Evolutionary conservation across 202 grass and related monocot species (phyloP), one percentile per base, ranked within the genome.

Genomic region (Digitaria exilis): DNA sequence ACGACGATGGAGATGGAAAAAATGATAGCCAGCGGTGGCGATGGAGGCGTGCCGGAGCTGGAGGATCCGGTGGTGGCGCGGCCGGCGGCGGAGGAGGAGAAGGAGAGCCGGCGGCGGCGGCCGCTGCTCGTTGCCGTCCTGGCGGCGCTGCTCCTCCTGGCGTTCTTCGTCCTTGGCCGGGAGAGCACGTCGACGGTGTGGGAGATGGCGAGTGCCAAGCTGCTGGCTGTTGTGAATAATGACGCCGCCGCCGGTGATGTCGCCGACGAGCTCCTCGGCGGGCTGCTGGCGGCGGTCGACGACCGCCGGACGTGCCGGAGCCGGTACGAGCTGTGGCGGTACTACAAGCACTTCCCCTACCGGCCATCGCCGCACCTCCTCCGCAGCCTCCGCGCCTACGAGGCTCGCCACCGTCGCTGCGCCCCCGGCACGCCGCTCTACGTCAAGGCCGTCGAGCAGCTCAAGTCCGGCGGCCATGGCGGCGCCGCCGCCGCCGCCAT

Each of bases 251-350:
- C n/a, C n/a, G n/a, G n/a, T n/a, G n/a, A n/a, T n/a, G n/a, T n/a
- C n/a, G n/a, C n/a, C n/a, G n/a, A n/a, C n/a, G 82, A 87, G 76
- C 85, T 88, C 64, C 79, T 90, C 70, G 91, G 85, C 52, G 88
- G 91, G 42, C 46, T 90, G 22, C 72, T 93, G n/a, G 51, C 44
- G 21, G 18, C 82, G 9, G 80, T 76, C 42, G 72, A 65, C 17
- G 67, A 88, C 65, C 67, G 76, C 1, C 26, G 21, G 24, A 17
- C 78, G 13, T 93, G 91, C 48, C 49, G n/a, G 48, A 93, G 91
- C 91, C 85, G 88, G 17, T 85, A 90, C 77, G 14, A 88, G n/a
- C 45, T 54, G 6, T 66, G 60, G 22, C 26, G 12, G 19, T 90
- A 88, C 58, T 89, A 18, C 72, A 93, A 80, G 83, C 41, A 50